These are phyloP conservation scores for Xylariaceae sp. DNA, from an alignment of 2,329 filamentous ascomycete genomes.

Conservation along the genomic window DNA sequence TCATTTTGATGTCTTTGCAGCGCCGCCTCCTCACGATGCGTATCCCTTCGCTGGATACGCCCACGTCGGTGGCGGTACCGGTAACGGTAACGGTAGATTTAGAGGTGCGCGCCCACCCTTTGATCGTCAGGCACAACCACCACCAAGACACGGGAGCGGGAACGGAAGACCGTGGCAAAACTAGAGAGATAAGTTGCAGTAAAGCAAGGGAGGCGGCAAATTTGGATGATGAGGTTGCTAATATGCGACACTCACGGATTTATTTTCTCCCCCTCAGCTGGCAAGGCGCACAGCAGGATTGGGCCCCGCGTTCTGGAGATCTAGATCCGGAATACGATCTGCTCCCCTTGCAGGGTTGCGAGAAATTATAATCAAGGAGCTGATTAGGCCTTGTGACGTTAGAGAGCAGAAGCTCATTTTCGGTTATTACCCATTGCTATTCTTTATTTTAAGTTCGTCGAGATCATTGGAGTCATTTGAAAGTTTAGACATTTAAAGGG, in stretches of 20 bases:
- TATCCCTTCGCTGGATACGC: conserved; percentile 16
- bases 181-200: not conserved
- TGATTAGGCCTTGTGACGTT: too few relatives aligned
- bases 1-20: conserved; percentile 13
- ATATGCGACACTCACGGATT: too few relatives aligned
- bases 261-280: conserved; percentile 3
- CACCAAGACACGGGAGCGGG: conserved; percentile 5
- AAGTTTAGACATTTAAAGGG: too few relatives aligned
- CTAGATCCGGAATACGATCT: not conserved
- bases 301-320: not conserved
- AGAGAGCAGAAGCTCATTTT: too few relatives aligned
- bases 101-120: not conserved
- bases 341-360: not conserved
- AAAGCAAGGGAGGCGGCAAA: not conserved
- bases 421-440: too few relatives aligned
- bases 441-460: too few relatives aligned
- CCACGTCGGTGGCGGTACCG: not conserved
- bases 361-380: not conserved
- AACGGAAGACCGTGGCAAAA: conserved; percentile 5
- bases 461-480: not conserved
- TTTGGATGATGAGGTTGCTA: not conserved
- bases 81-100: not conserved
- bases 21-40: conserved; percentile 1
- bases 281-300: not conserved
- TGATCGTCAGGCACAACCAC: conserved; percentile 1